Conservation (phyloP, 1,139 yeast genomes). For the Blastobotrys aristatus region DNA sequence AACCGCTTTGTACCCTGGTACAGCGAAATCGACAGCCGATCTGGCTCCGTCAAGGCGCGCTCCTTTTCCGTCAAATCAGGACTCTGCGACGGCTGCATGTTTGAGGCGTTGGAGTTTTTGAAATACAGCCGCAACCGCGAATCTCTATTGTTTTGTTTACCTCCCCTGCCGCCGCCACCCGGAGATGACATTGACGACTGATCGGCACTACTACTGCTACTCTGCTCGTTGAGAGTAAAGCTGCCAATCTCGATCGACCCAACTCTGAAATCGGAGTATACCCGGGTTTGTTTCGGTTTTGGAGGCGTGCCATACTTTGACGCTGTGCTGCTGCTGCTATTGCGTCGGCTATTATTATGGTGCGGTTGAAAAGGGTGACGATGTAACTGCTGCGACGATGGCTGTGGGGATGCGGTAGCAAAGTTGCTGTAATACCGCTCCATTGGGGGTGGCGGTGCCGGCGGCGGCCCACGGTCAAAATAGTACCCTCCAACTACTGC, state of each 20-base stretch:
- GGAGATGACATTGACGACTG: too few relatives aligned
- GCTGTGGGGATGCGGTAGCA: constrained; percentile 2
- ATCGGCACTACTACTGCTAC: too few relatives aligned
- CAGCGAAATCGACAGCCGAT: constrained; percentile 23
- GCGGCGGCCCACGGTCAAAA: too few relatives aligned
- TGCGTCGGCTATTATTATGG: not conserved
- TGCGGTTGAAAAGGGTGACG: not conserved
- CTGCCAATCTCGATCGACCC: constrained; percentile 21
- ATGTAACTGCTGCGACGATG: constrained; percentile 1
- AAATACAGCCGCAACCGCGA: constrained; percentile 21
- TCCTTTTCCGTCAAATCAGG: constrained; percentile 18
- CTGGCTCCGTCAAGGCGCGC: constrained; percentile 24
- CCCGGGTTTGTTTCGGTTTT: constrained; percentile 11
- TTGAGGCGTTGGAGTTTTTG: constrained; percentile 13
- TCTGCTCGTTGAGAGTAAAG: constrained; percentile 18
- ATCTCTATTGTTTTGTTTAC: constrained; percentile 15
- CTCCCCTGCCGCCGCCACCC: too few relatives aligned
- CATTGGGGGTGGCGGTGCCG: constrained; percentile 1
- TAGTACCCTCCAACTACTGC: too few relatives aligned
- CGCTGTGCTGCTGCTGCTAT: not conserved
- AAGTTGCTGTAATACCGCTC: not conserved
- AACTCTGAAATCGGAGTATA: constrained; percentile 24
- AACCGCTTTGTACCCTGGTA: constrained; percentile 23
- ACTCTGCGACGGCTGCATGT: not conserved
- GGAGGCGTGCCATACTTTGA: too few relatives aligned